Evolutionary conservation across 192 early-diverging fungal genomes (phyloP).

Genomic region (Backusella macrospora): DNA sequence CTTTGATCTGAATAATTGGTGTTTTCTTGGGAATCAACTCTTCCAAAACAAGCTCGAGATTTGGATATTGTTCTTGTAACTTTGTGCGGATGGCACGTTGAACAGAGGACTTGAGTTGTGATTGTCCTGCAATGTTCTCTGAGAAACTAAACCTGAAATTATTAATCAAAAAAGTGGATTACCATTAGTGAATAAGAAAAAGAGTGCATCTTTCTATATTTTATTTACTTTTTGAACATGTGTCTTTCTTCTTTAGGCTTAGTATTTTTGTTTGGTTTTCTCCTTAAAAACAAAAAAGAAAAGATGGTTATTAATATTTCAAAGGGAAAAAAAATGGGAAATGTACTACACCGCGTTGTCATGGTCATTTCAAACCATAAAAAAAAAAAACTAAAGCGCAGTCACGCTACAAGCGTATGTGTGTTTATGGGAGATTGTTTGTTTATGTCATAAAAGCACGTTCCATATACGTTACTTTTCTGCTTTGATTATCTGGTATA

Average conservation of each 20-base stretch:
- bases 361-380: background rate
- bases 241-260: background rate
- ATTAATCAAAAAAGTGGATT: background rate
- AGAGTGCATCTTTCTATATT: background rate
- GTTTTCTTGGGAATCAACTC: slow-evolving; percentile 97
- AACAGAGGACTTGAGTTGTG: slow-evolving; percentile 90
- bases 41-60: slow-evolving; percentile 82
- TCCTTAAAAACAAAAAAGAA: background rate
- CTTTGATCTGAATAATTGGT: slow-evolving; percentile 84
- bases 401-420: background rate
- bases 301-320: background rate
- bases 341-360: slow-evolving; percentile 1
- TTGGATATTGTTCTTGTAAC: slow-evolving; percentile 89
- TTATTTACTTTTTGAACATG: slow-evolving; percentile 36
- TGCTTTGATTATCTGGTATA: too few species aligned
- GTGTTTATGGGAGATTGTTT: background rate
- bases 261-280: background rate
- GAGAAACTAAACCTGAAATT: slow-evolving; percentile 66
- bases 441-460: too few species aligned
- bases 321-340: background rate
- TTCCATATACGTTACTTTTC: too few species aligned
- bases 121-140: slow-evolving; percentile 83
- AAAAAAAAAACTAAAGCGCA: background rate
- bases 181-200: background rate
- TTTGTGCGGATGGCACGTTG: slow-evolving; percentile 83